Conservation (phyloP, 768 basidiomycete genomes). For the Pholiota conissans region DNA sequence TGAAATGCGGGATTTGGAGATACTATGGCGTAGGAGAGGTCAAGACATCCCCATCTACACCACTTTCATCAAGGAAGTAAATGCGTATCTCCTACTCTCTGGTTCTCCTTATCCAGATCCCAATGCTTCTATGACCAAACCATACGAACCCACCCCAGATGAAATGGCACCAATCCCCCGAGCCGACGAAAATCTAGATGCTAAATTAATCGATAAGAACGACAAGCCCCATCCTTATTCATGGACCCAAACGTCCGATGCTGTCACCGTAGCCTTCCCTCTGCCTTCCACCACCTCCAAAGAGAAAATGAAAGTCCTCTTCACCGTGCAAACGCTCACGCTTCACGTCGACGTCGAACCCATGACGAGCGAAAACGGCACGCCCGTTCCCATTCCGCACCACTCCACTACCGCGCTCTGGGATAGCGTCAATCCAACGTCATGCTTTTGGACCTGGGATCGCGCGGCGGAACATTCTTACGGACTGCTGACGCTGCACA, state of each 20-base stretch:
- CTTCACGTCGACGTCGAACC: conserved; percentile 51
- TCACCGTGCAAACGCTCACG: conserved; percentile 65
- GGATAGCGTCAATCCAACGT: conserved; percentile 73
- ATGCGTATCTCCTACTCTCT: conserved; percentile 58
- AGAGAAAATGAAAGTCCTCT: conserved; percentile 62
- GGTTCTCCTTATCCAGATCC: conserved; percentile 53
- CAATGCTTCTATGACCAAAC: conserved; percentile 26
- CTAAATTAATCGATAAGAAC: conserved; percentile 23
- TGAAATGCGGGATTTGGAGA: conserved; percentile 40
- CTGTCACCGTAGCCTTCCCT: conserved; percentile 81
- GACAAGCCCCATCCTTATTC: conserved; percentile 79
- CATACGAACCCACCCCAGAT: conserved; percentile 60
- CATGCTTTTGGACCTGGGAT: conserved; percentile 96
- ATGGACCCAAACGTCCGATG: conserved; percentile 88
- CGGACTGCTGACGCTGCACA: conserved; percentile 76
- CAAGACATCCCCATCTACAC: conserved; percentile 67
- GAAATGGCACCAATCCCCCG: conserved; percentile 74
- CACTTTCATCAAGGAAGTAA: conserved; percentile 43
- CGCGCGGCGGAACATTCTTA: conserved; percentile 65
- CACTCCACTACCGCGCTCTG: conserved; percentile 70
- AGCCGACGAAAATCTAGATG: conserved; percentile 50
- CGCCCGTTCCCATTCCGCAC: conserved; percentile 46
- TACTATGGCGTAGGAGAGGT: conserved; percentile 72
- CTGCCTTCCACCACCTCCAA: conserved; percentile 72
- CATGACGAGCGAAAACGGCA: conserved; percentile 17